Percentiles rank a stretch among this genome's conserved stretches.
phyloP scores from a whole-genome alignment of 768 basidiomycete species.

The Cubamyces lactineus region DNA sequence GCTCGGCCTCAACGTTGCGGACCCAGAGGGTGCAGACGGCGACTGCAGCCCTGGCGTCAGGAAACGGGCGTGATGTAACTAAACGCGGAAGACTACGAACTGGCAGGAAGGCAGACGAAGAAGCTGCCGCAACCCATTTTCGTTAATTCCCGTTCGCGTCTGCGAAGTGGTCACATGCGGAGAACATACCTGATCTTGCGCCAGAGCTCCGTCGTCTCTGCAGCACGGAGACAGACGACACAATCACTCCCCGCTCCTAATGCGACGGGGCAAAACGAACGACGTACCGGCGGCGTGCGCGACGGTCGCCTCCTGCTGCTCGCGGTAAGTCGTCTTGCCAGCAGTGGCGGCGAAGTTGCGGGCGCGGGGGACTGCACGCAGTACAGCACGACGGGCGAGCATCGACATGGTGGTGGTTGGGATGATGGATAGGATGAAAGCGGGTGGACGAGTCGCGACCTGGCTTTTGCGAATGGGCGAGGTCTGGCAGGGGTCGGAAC shows the following conservation, averaged over 20 bases:
- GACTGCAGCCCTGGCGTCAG: conserved; percentile 22
- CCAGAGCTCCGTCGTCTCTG: conserved; percentile 82
- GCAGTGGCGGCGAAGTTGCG: conserved; percentile 34
- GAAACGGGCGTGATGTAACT: neutral
- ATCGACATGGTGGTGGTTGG: conserved; percentile 34
- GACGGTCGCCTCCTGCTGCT: conserved; percentile 28
- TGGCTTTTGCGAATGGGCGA: conserved; percentile 25
- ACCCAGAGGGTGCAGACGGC: conserved; percentile 46
- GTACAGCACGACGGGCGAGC: conserved; percentile 51
- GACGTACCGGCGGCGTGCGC: conserved; percentile 33
- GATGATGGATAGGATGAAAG: conserved; percentile 24
- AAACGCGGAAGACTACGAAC: conserved; percentile 46
- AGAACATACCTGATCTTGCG: conserved; percentile 78
- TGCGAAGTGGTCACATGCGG: too few relatives aligned
- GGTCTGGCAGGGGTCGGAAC: conserved; percentile 23
- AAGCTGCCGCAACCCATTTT: conserved; percentile 46
- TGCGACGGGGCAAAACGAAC: neutral
- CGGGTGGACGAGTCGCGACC: conserved; percentile 22
- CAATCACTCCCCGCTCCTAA: conserved; percentile 3
- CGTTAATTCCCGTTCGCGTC: neutral
- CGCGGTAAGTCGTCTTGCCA: conserved; percentile 28
- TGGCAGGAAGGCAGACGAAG: conserved; percentile 75
- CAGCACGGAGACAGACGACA: conserved; percentile 21
- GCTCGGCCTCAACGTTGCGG: conserved; percentile 59
- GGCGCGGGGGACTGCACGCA: conserved; percentile 45